Evolutionary conservation across 306 rosid species (phyloP).

Genomic region (Sicyos baderoa): DNA sequence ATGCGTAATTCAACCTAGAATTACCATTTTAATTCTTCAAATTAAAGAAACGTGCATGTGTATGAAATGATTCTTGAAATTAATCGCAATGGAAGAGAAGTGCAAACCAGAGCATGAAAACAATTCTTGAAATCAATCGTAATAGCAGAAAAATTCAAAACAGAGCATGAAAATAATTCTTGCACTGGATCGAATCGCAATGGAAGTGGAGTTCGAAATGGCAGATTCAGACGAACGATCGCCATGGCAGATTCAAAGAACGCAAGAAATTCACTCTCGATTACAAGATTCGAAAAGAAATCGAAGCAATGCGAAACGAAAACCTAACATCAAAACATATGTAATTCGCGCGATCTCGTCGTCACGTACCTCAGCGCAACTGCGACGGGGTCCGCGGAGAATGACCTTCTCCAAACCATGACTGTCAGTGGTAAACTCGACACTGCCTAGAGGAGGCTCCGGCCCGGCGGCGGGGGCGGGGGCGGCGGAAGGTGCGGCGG

Average conservation of each 20-base stretch:
- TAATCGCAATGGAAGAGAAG: no score
- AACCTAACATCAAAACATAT: background rate
- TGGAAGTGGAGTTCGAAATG: no score
- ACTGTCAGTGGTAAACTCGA: conserved; percentile 45
- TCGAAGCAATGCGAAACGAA: background rate
- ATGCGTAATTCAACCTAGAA: no score
- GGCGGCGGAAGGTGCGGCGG: background rate
- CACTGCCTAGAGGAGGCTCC: conserved; percentile 1
- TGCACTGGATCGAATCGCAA: no score
- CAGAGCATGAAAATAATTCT: no score
- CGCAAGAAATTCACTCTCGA: background rate
- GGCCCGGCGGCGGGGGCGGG: background rate
- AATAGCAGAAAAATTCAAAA: no score
- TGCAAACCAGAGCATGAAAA: no score
- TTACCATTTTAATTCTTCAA: no score
- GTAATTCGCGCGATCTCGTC: background rate
- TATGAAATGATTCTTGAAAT: no score
- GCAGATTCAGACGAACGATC: background rate
- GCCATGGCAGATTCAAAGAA: background rate
- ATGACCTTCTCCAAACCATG: conserved; percentile 49
- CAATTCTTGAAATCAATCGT: no score
- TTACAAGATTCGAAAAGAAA: background rate
- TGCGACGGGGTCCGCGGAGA: conserved; percentile 40
- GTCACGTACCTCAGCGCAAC: conserved; percentile 32
- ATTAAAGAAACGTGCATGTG: no score